Base-by-base conservation (phyloP, 139 green algal species). In the Gonium pectorale region DNA sequence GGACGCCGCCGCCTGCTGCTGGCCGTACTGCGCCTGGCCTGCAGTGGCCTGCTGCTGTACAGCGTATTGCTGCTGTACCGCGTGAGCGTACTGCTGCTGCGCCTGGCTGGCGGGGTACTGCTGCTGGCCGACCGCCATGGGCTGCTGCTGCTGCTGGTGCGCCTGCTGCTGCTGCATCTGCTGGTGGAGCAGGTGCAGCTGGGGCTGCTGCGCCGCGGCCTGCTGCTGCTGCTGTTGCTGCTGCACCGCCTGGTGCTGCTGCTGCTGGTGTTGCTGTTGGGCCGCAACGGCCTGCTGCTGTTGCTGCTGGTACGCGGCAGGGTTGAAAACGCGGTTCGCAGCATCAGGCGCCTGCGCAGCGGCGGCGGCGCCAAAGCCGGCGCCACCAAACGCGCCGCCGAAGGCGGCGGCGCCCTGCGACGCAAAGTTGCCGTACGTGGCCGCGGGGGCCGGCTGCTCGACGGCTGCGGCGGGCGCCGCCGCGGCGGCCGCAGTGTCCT, bases 371-470 rank as follows among this genome's bases (percentile, higher is more conserved):
- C 79, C 79, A 31, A 85, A 85, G 49, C 79, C 63, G 11, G 46
- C n/a, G 22, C 37, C 41, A 35, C 79, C 64, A 51, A 85, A 85
- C 9, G 79, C 79, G 59, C 35, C 49, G 33, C 79, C 79, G 46
- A 85, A 85, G 13, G 79, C 64, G 31, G 46, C 79, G 17, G 75
- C 75, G 1, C 43, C 62, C 79, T 85, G 79, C 46, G 64, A 78
- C 26, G 63, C 64, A 64, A 85, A 85, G 64, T 21, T 78, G 64
- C 79, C 79, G 46, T 85, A 85, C 9, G 79, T 60, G 3, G 64
- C 40, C 21, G 59, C 43, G 7, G 64, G 64, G 43, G 19, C 52
- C 26, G 46, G n/a, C 66, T 85, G 79, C 11, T 68, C 70, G 7
- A 43, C 78, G 33, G 37, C 44, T 9, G 37, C n/a, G 43, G 11